Percentiles rank a stretch among this genome's conserved stretches.
These are phyloP conservation scores for Dendrostoma leiphaemia DNA, from an alignment of 2,329 filamentous ascomycete species.

Conservation along the genomic window DNA sequence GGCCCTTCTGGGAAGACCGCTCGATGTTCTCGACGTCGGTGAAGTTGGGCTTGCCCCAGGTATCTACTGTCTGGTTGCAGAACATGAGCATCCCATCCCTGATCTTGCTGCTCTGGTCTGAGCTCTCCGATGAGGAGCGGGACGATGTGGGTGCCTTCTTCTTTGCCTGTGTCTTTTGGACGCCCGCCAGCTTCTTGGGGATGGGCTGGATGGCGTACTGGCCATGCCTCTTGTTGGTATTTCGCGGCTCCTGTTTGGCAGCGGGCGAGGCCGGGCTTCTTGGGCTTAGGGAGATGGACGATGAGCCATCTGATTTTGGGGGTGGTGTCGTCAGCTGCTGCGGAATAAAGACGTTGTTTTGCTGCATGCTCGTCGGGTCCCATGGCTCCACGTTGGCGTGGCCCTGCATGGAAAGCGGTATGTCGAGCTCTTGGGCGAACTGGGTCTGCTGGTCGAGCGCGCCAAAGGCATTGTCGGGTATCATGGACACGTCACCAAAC, in stretches of 20 bases:
- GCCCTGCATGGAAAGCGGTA: conserved; percentile 36
- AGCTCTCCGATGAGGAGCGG: conserved; percentile 24
- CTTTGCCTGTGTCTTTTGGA: conserved; percentile 21
- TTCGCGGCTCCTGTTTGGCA: conserved; percentile 23
- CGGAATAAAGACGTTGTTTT: conserved; percentile 33
- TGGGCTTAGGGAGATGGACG: conserved; percentile 16
- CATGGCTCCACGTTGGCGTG: conserved; percentile 39
- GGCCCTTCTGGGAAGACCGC: conserved; percentile 51
- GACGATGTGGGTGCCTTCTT: conserved; percentile 37
- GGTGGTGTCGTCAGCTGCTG: conserved; percentile 33
- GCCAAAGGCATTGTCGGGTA: background rate
- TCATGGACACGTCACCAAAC: conserved; percentile 14
- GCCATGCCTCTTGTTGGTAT: background rate
- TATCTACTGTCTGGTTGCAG: conserved; percentile 39
- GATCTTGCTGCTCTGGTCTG: conserved; percentile 40
- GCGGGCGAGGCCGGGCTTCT: conserved; percentile 26
- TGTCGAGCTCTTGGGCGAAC: conserved; percentile 29
- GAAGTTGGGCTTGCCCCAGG: conserved; percentile 46
- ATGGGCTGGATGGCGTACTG: background rate
- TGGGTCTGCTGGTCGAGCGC: conserved; percentile 24
- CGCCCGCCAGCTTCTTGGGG: background rate
- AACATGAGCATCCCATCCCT: conserved; percentile 54
- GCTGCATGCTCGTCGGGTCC: conserved; percentile 36
- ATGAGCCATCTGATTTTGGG: conserved; percentile 2
- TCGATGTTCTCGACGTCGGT: conserved; percentile 52